These are phyloP conservation scores for Penicillium bovifimosum DNA, from an alignment of 495 filamentous ascomycete genomes.

Conservation along the genomic window DNA sequence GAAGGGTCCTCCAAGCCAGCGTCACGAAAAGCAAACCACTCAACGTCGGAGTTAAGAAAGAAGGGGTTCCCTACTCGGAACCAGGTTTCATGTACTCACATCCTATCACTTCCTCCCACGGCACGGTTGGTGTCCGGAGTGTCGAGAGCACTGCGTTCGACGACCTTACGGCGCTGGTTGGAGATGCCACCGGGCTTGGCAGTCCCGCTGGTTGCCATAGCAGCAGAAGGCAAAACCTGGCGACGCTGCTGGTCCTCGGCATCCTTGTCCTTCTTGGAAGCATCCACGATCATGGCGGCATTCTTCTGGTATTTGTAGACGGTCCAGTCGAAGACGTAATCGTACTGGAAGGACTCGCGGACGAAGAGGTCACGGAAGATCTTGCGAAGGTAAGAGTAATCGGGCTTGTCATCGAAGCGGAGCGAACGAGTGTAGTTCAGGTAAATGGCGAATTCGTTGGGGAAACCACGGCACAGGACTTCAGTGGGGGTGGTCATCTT, in stretches of 20 bases:
- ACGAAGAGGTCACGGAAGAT: conserved; percentile 99
- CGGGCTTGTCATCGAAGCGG: conserved; percentile 99
- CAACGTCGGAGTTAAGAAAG: conserved; percentile 62
- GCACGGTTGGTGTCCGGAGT: conserved; percentile 81
- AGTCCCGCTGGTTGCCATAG: conserved; percentile 53
- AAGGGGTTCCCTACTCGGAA: conserved; percentile 88
- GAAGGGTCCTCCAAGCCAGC: conserved; percentile 66
- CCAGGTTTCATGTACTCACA: conserved; percentile 85
- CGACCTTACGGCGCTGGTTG: conserved; percentile 78
- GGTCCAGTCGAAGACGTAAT: conserved; percentile 99
- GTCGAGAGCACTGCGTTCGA: conserved; percentile 66
- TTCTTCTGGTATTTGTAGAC: conserved; percentile 99
- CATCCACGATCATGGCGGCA: conserved; percentile 80
- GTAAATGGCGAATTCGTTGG: conserved; percentile 99
- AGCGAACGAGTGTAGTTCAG: conserved; percentile 98
- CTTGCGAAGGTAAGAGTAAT: conserved; percentile 99
- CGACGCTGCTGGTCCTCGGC: conserved; percentile 67
- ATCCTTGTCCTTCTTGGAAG: conserved; percentile 68
- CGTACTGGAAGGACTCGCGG: conserved; percentile 98
- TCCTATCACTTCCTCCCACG: conserved; percentile 91
- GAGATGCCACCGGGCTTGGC: conserved; percentile 68
- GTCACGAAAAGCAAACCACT: conserved; percentile 68
- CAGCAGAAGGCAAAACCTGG: conserved; percentile 53
- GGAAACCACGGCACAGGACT: conserved; percentile 97
- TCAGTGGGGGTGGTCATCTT: conserved; percentile 99